Evolutionary conservation across 2,329 filamentous ascomycete species (phyloP), one percentile per base, ranked within the genome.

Genomic region (Torrubiellomyces zombiae): DNA sequence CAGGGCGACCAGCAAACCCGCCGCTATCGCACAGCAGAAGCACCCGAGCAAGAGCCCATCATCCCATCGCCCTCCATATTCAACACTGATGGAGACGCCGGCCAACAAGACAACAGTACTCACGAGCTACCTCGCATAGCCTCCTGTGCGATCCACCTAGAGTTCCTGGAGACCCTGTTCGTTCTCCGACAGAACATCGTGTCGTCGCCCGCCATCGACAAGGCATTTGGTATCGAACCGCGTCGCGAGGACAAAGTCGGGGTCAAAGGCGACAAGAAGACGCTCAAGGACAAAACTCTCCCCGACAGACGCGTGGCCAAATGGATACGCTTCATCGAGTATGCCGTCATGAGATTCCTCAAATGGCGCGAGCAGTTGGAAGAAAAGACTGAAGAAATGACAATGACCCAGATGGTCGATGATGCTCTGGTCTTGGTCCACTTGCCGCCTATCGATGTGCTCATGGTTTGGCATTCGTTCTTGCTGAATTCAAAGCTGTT

Each of bases 91-190:
- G 7, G 13, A 9, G 16, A 24, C 15, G 9, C 23, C 9, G 9
- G 15, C 3, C 12, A 16, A 9, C 15, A 10, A 10, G 13, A 16
- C 9, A 16, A 12, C 7, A 23, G 22, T 20, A 17, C 21, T n/a
- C 21, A 18, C 17, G n/a, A 14, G 5, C 28, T 42, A 17, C 42
- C 42, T 7, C 29, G 15, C n/a, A 18, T 28, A 2, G 30, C 31
- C 9, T 34, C 42, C 12, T 69, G 63, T 36, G 59, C 65, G 14
- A 56, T 58, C 5, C 71, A 76, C 40, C 51, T 75, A 9, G 68
- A 72, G 38, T 50, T 75, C 2, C 51, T 76, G 1, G 60, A 72
- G 31, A 58, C 58, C 6, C 56, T 75, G 25, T 58, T 63, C 19
- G 53, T 60, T 18, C 45, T 75, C n/a, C 58, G 58, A n/a, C 31